A percentile compares a stretch with the other conserved stretches of the same genome.
Conservation (phyloP, 306 rosid genomes). For the Pterocarpus santalinus region DNA sequence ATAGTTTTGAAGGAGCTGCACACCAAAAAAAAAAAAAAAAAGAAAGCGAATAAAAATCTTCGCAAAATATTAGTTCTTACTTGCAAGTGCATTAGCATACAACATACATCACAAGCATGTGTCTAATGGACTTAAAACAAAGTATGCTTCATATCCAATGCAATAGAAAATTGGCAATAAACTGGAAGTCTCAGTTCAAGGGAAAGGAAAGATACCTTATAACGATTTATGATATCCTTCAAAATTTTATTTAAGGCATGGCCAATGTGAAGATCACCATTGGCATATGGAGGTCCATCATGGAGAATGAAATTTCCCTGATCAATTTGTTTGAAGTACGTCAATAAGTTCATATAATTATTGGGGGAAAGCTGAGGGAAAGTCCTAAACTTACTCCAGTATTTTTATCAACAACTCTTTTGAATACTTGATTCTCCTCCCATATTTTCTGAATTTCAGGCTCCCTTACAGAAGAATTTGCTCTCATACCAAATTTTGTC, state of each 20-base stretch:
- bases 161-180: conserved; percentile 2
- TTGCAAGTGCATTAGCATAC: conserved; percentile 22
- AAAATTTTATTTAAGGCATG: conserved; percentile 95
- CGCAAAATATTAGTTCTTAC: conserved; percentile 20
- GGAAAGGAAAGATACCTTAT: conserved; percentile 68
- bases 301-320: conserved; percentile 92
- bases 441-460: conserved; percentile 97
- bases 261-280: conserved; percentile 99
- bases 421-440: conserved; percentile 88
- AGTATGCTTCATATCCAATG: conserved; percentile 3
- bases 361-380: conserved; percentile 12
- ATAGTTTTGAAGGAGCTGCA: conserved; percentile 93
- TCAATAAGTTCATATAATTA: conserved; percentile 44
- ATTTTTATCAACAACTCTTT: conserved; percentile 72
- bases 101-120: conserved; percentile 13
- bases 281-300: conserved; percentile 98
- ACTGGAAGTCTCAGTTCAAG: conserved; percentile 19
- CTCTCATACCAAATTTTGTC: conserved; percentile 93
- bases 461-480: conserved; percentile 81
- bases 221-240: conserved; percentile 96
- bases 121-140: conserved; percentile 14
- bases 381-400: conserved; percentile 73
- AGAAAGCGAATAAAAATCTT: conserved; percentile 29
- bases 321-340: conserved; percentile 45
- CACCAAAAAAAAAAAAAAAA: conserved; percentile 19